phyloP scores from a whole-genome alignment of 257 asterid species.

The Fraxinus pennsylvanica region DNA sequence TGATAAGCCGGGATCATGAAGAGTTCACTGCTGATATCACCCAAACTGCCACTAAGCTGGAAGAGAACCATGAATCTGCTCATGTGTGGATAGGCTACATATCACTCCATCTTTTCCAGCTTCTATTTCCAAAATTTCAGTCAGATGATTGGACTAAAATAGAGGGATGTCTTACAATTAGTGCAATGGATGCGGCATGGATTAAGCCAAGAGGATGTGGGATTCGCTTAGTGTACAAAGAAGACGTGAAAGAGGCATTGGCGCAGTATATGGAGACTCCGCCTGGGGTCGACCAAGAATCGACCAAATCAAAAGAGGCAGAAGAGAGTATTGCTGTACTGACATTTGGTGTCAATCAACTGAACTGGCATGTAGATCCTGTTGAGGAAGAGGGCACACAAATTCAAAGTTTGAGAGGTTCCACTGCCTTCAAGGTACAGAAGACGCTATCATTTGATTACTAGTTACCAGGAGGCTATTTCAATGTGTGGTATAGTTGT shows the following conservation, averaged over 20 bases:
- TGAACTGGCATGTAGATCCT: constrained; percentile 21
- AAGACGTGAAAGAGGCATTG: constrained; percentile 6
- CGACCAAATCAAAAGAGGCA: too few relatives aligned
- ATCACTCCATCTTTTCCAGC: constrained; percentile 11
- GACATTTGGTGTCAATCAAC: constrained; percentile 10
- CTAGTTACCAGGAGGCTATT: constrained; percentile 4
- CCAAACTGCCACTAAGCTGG: constrained; percentile 17
- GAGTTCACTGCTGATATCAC: constrained; percentile 16
- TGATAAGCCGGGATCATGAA: constrained; percentile 15
- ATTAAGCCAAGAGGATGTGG: constrained; percentile 23
- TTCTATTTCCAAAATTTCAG: constrained; percentile 12
- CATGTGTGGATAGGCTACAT: constrained; percentile 25
- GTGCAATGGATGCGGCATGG: constrained; percentile 13
- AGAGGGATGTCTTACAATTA: constrained; percentile 15
- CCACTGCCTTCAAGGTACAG: constrained; percentile 12
- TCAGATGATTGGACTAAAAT: constrained; percentile 22
- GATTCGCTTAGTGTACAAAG: constrained; percentile 10
- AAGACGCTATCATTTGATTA: constrained; percentile 26
- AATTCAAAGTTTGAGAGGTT: constrained; percentile 2
- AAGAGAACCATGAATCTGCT: neutral
- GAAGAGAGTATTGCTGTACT: constrained; percentile 7
- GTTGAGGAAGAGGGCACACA: constrained; percentile 22
- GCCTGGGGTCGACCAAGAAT: neutral
- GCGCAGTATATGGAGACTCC: neutral
- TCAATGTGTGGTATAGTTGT: neutral